Conservation (phyloP, 495 filamentous ascomycete genomes). For the Hamigera avellanea region DNA sequence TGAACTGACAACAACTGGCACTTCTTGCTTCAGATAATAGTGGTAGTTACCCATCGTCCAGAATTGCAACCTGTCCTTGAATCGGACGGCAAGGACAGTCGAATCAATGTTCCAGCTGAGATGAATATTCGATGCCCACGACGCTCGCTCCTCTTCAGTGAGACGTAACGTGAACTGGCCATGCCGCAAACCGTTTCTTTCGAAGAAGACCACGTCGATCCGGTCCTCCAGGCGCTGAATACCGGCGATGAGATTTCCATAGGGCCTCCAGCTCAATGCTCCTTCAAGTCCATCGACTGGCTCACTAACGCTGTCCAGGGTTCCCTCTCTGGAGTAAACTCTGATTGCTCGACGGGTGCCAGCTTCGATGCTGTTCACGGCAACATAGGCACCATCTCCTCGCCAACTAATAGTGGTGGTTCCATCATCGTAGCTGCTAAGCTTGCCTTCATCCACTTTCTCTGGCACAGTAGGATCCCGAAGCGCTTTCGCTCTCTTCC, state of each 20-base stretch:
- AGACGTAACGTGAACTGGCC: constrained; percentile 75
- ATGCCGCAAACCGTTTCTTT: constrained; percentile 89
- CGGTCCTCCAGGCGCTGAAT: constrained; percentile 59
- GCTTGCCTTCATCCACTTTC: constrained; percentile 71
- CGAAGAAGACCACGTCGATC: constrained; percentile 88
- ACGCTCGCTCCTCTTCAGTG: constrained; percentile 43
- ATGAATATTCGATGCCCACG: constrained; percentile 44
- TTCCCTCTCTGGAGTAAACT: constrained; percentile 81
- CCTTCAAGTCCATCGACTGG: constrained; percentile 83
- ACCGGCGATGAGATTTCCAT: constrained; percentile 77
- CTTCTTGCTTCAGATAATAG: constrained; percentile 96
- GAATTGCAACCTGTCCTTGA: constrained; percentile 69
- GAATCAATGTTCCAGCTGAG: constrained; percentile 88
- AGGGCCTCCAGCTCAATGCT: constrained; percentile 82
- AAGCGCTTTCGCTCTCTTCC: constrained; percentile 79
- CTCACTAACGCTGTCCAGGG: constrained; percentile 83
- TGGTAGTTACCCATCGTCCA: constrained; percentile 98
- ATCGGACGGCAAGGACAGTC: constrained; percentile 71
- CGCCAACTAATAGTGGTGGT: constrained; percentile 75
- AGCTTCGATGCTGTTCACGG: constrained; percentile 64
- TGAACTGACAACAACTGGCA: constrained; percentile 29
- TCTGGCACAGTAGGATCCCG: constrained; percentile 92
- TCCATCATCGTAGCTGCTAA: constrained; percentile 60
- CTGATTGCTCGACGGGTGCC: constrained; percentile 63
- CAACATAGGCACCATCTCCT: constrained; percentile 86